Percentiles rank a stretch among this genome's conserved stretches.
These are phyloP conservation scores for Boletus vermiculosoides DNA, from an alignment of 768 basidiomycete species.

Conservation along the genomic window DNA sequence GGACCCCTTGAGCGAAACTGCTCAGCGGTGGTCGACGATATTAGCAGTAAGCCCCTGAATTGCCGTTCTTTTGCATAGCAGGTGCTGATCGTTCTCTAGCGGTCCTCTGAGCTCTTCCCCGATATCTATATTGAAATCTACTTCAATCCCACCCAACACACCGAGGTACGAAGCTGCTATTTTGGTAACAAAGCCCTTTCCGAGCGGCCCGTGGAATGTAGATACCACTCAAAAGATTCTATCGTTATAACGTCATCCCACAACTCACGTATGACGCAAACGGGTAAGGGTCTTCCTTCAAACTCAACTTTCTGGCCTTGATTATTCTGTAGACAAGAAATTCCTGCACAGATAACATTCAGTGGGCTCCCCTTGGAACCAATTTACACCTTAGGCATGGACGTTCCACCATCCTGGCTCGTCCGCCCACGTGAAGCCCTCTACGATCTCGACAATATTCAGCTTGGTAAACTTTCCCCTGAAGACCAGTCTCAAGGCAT, in stretches of 20 bases:
- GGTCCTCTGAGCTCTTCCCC: constrained; percentile 45
- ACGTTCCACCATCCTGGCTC: constrained; percentile 89
- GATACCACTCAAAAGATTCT: constrained; percentile 92
- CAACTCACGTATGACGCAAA: constrained; percentile 59
- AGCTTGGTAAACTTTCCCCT: constrained; percentile 62
- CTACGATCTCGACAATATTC: constrained; percentile 96
- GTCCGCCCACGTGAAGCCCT: constrained; percentile 85
- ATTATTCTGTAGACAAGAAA: constrained; percentile 49
- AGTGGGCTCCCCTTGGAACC: constrained; percentile 75
- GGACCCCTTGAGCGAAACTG: constrained; percentile 81
- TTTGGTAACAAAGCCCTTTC: neutral
- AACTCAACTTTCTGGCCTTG: neutral
- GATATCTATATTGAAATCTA: constrained; percentile 73
- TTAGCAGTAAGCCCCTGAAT: constrained; percentile 53
- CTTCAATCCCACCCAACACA: constrained; percentile 65
- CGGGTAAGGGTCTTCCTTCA: constrained; percentile 46
- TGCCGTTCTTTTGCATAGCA: neutral
- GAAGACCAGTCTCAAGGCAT: constrained; percentile 54
- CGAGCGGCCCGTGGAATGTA: constrained; percentile 29
- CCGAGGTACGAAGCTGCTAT: constrained; percentile 52
- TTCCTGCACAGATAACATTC: constrained; percentile 61
- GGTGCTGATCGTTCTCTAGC: constrained; percentile 11
- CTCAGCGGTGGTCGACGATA: constrained; percentile 84
- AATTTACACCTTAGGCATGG: constrained; percentile 92
- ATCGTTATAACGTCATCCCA: constrained; percentile 69